phyloP scores from a whole-genome alignment of 2,329 filamentous ascomycete species.

The Reticulascus tulasneorum region DNA sequence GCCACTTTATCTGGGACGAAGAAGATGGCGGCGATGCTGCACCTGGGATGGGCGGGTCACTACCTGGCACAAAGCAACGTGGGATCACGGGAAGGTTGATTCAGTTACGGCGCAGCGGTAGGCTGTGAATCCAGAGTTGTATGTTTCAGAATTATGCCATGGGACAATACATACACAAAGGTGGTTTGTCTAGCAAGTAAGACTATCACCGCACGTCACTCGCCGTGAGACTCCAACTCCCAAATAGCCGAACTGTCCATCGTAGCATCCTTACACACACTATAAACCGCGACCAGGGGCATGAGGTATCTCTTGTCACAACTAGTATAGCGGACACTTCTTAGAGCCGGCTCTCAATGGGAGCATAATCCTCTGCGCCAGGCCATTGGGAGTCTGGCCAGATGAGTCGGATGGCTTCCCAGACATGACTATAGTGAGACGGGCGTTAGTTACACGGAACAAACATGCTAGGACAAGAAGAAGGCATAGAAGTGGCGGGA shows the following conservation, averaged over 20 bases:
- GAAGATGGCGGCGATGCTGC: background rate
- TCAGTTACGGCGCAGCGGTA: too few relatives aligned
- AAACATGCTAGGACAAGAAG: constrained; percentile 3
- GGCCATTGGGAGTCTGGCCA: constrained; percentile 92
- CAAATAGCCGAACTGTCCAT: too few relatives aligned
- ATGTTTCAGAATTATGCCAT: too few relatives aligned
- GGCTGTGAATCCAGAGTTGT: too few relatives aligned
- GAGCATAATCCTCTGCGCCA: constrained; percentile 62
- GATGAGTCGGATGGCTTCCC: constrained; percentile 85
- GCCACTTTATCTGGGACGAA: background rate
- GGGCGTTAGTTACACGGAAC: constrained; percentile 15
- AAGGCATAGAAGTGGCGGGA: background rate
- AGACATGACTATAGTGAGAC: constrained; percentile 65
- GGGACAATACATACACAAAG: too few relatives aligned
- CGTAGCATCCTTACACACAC: too few relatives aligned
- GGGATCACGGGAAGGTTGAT: too few relatives aligned
- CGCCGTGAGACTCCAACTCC: too few relatives aligned
- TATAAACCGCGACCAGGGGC: too few relatives aligned
- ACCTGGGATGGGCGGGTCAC: background rate
- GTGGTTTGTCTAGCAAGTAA: too few relatives aligned
- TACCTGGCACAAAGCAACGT: background rate
- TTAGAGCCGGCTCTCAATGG: constrained; percentile 77
- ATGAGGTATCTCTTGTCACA: background rate
- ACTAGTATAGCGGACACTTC: background rate
- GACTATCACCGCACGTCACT: too few relatives aligned